Evolutionary conservation across 176 grass and related monocot species (phyloP).

Genomic region (Carex littledalei): DNA sequence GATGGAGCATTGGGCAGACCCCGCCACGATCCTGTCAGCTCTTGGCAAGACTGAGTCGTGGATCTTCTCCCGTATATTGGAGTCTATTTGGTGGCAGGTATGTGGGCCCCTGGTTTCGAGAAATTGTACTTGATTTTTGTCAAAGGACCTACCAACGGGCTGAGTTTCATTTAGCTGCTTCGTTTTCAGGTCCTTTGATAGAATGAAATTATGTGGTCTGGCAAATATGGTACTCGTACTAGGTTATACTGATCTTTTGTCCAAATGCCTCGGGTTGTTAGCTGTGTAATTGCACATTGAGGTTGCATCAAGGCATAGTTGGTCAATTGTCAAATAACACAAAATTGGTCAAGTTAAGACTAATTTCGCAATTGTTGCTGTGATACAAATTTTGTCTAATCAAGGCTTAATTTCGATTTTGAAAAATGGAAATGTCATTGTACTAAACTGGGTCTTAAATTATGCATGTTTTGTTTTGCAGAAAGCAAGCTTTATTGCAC

Average conservation of each 20-base stretch:
- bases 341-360: background rate
- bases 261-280: background rate
- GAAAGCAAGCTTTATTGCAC: background rate
- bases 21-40: slow-evolving; percentile 71
- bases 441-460: background rate
- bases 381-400: background rate
- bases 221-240: background rate
- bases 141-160: background rate
- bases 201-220: background rate
- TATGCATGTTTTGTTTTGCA: background rate
- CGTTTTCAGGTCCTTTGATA: background rate
- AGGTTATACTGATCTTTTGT: background rate
- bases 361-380: background rate
- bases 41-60: slow-evolving; percentile 88
- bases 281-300: background rate
- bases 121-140: slow-evolving; percentile 17
- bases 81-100: slow-evolving; percentile 99
- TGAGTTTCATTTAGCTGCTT: background rate
- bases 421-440: background rate
- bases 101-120: background rate
- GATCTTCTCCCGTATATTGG: slow-evolving; percentile 82
- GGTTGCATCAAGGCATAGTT: background rate
- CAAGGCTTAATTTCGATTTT: background rate
- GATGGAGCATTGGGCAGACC: slow-evolving; percentile 80
- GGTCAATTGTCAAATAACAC: background rate